These are phyloP conservation scores for Fusarium robinianum DNA, from an alignment of 2,329 filamentous ascomycete species.

Conservation along the genomic window DNA sequence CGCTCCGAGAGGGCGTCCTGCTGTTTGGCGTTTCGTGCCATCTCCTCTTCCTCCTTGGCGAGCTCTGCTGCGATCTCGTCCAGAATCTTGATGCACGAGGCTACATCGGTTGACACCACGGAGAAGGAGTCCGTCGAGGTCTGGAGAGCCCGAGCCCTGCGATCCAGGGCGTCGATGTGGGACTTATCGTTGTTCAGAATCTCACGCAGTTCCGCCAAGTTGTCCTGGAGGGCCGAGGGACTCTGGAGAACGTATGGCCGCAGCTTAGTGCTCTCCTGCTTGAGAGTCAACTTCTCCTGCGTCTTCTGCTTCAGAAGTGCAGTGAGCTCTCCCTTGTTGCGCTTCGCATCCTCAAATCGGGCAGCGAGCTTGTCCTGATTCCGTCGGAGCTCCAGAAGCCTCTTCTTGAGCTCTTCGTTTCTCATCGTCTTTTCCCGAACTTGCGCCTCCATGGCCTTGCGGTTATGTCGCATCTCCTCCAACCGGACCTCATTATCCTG, in stretches of 20 bases:
- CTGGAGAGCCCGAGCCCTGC: conserved; percentile 84
- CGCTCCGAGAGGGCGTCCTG: conserved; percentile 85
- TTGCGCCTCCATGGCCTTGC: conserved; percentile 78
- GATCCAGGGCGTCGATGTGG: conserved; percentile 86
- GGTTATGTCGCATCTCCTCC: conserved; percentile 78
- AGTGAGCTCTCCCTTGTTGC: conserved; percentile 77
- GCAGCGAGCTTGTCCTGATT: conserved; percentile 83
- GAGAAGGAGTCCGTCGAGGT: conserved; percentile 90
- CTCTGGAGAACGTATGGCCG: conserved; percentile 91
- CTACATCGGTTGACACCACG: conserved; percentile 82
- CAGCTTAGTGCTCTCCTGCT: conserved; percentile 86
- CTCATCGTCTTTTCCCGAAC: conserved; percentile 83
- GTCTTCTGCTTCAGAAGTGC: conserved; percentile 72
- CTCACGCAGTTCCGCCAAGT: conserved; percentile 79
- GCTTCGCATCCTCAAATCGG: conserved; percentile 80
- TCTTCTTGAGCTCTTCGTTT: conserved; percentile 85
- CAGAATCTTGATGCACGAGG: conserved; percentile 84
- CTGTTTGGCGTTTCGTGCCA: conserved; percentile 77
- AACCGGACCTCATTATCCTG: conserved; percentile 82
- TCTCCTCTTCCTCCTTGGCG: conserved; percentile 88
- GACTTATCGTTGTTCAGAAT: conserved; percentile 77
- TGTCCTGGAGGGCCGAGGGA: conserved; percentile 79
- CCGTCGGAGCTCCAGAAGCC: conserved; percentile 76
- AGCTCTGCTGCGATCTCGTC: conserved; percentile 87
- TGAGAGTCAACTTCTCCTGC: conserved; percentile 68